Evolutionary conservation across 345 rosid species (phyloP).

Genomic region (Sisymbrium altissimum): DNA sequence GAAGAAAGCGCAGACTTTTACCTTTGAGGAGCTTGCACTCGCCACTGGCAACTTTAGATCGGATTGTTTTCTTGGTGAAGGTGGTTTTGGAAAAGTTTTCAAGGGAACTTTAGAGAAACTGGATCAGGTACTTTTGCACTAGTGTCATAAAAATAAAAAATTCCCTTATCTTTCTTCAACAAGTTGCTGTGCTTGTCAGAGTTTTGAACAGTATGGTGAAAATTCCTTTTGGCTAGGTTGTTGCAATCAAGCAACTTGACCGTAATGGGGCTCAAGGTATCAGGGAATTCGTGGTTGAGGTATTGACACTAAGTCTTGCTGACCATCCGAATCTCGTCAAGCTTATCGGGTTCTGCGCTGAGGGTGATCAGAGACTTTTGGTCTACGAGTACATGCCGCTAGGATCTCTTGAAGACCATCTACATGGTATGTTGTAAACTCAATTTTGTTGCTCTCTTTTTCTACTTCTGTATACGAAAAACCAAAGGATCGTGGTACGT

Average conservation of each 20-base stretch:
- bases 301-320: constrained; percentile 64
- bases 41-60: constrained; percentile 64
- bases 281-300: constrained; percentile 86
- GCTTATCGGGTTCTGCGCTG: constrained; percentile 86
- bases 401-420: constrained; percentile 79
- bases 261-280: constrained; percentile 79
- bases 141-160: no score
- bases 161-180: neutral
- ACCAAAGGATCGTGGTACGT: constrained; percentile 2
- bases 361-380: constrained; percentile 80
- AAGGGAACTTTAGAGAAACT: constrained; percentile 54
- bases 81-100: constrained; percentile 87
- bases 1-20: constrained; percentile 52
- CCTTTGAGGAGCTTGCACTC: constrained; percentile 53
- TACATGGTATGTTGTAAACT: constrained; percentile 52
- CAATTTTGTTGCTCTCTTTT: neutral
- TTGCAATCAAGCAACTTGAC: constrained; percentile 91
- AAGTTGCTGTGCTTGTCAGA: neutral
- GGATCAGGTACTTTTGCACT: constrained; percentile 46
- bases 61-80: constrained; percentile 77
- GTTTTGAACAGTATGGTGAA: neutral
- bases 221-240: constrained; percentile 43
- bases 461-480: neutral
- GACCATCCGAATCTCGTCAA: constrained; percentile 87
- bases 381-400: constrained; percentile 86